Evolutionary conservation across 1,139 yeast genomes (phyloP).

Genomic region (Suhomyces bokatorum): DNA sequence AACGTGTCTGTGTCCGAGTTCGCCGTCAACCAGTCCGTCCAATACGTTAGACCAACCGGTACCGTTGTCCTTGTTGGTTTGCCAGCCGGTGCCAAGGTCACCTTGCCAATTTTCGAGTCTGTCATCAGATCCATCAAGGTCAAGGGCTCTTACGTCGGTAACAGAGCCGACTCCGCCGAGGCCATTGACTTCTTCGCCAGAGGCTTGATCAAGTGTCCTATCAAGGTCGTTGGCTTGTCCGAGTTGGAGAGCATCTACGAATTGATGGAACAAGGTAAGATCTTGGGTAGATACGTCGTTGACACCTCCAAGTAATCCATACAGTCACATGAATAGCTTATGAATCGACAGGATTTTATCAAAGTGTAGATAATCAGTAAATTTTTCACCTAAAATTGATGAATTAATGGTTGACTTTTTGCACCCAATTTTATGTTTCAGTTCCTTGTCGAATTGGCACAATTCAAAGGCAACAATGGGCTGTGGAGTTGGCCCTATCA

Average conservation of each 20-base stretch:
- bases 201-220: constrained; percentile 70
- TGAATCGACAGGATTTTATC: no score
- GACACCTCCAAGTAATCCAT: constrained; percentile 56
- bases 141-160: constrained; percentile 76
- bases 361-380: no score
- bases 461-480: no score
- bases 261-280: constrained; percentile 69
- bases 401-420: no score
- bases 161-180: constrained; percentile 77
- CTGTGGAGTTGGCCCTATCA: no score
- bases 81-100: constrained; percentile 70
- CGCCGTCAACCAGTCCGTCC: constrained; percentile 63
- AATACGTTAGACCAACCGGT: constrained; percentile 68
- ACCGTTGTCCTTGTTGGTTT: constrained; percentile 73
- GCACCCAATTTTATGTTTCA: no score
- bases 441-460: no score
- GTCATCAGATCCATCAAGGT: constrained; percentile 65
- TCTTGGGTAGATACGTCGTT: constrained; percentile 76
- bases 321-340: no score
- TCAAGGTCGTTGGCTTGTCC: constrained; percentile 67
- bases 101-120: constrained; percentile 62
- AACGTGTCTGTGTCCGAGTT: constrained; percentile 71
- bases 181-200: constrained; percentile 72
- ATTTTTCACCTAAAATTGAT: no score
- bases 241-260: constrained; percentile 63